Base-by-base conservation (phyloP, 139 green algal genomes). In the Desmodesmus armatus region DNA sequence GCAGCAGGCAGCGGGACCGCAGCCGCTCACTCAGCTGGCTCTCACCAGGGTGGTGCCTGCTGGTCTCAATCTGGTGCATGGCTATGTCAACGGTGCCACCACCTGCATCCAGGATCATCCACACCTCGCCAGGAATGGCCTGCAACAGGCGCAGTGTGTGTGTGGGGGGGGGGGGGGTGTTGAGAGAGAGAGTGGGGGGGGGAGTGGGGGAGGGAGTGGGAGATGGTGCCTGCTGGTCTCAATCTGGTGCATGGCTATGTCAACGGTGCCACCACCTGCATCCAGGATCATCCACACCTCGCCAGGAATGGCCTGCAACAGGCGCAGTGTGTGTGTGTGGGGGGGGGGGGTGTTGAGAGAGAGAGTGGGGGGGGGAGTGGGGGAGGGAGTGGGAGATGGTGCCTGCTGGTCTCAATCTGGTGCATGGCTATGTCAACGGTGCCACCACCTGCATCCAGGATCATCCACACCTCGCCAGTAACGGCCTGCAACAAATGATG, bases 341-440 rank as follows among this genome's bases (percentile, higher is more conserved):
- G n/a, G n/a, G n/a, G n/a, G n/a, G n/a, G n/a, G n/a, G n/a, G n/a
- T n/a, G n/a, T n/a, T n/a, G n/a, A n/a, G n/a, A n/a, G n/a, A n/a
- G n/a, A n/a, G n/a, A n/a, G n/a, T n/a, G n/a, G n/a, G n/a, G n/a
- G n/a, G n/a, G n/a, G n/a, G n/a, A n/a, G n/a, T n/a, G n/a, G n/a
- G n/a, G n/a, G n/a, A n/a, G n/a, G n/a, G n/a, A n/a, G n/a, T n/a
- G n/a, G n/a, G n/a, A n/a, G n/a, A n/a, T n/a, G n/a, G n/a, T n/a
- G n/a, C n/a, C n/a, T n/a, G n/a, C n/a, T n/a, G n/a, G n/a, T 31
- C 27, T 67, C 58, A 25, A 67, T 23, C 29, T 41, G 15, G 63
- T 72, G 63, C 63, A 72, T 72, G 11, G 63, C 63, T 5, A 72
- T 41, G n/a, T 72, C 63, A 15, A 72, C 63, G 7, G 63, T 72